These are phyloP conservation scores for Mrakia gelida DNA, from an alignment of 768 basidiomycete species.

Conservation along the genomic window DNA sequence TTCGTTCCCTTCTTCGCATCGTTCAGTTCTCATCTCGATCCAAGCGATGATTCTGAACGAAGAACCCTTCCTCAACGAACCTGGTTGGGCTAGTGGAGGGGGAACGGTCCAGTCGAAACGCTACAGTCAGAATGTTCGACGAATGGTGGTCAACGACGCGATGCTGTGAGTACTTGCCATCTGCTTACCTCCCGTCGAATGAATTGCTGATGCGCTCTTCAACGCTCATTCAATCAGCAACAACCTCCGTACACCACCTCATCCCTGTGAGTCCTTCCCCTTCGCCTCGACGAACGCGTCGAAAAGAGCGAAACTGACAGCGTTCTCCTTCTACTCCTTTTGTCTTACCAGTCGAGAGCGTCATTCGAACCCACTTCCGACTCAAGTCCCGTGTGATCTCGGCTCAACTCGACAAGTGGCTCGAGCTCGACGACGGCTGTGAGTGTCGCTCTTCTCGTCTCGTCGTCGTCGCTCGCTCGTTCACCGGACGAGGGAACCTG, in stretches of 20 bases:
- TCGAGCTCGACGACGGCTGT: slow-evolving; percentile 40
- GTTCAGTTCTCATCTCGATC: slow-evolving; percentile 25
- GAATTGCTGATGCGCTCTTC: slow-evolving; percentile 13
- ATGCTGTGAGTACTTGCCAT: slow-evolving; percentile 35
- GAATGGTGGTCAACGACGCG: slow-evolving; percentile 87
- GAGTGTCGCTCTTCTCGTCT: background rate
- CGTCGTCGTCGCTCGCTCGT: too few relatives aligned
- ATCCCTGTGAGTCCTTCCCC: slow-evolving; percentile 40
- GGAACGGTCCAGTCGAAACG: slow-evolving; percentile 35
- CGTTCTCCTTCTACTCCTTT: background rate
- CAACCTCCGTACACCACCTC: slow-evolving; percentile 72
- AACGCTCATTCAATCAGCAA: slow-evolving; percentile 63
- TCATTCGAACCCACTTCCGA: slow-evolving; percentile 85
- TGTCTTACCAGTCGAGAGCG: slow-evolving; percentile 60
- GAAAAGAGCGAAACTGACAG: background rate
- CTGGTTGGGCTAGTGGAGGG: slow-evolving; percentile 49
- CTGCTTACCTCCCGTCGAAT: too few relatives aligned
- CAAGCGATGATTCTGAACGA: slow-evolving; percentile 87
- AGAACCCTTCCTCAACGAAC: slow-evolving; percentile 89
- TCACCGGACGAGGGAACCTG: background rate
- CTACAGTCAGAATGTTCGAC: slow-evolving; percentile 68
- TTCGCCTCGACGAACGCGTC: background rate
- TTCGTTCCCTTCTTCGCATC: background rate
- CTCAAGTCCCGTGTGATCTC: slow-evolving; percentile 69
- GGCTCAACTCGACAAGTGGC: slow-evolving; percentile 74